Evolutionary conservation across 2,329 filamentous ascomycete species (phyloP).

Genomic region (Pseudocercospora cruenta): DNA sequence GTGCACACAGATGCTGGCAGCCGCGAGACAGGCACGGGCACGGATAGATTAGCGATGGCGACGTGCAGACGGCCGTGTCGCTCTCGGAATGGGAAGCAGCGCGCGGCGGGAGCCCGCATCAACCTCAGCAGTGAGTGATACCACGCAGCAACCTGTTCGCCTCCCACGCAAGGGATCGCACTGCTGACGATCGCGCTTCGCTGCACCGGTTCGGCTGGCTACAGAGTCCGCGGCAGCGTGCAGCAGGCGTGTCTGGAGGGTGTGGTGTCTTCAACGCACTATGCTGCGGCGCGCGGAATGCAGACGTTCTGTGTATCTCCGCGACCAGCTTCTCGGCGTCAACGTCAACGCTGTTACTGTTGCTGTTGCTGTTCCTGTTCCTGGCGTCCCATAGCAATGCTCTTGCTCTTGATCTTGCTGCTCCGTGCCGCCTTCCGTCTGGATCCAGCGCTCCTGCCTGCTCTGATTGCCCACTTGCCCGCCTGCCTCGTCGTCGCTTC

Average conservation of each 20-base stretch:
- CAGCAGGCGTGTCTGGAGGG: neutral
- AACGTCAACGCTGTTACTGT: neutral
- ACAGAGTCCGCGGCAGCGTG: conserved; percentile 1
- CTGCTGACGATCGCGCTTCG: conserved; percentile 9
- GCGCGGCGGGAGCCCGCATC: conserved; percentile 18
- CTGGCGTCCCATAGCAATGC: conserved; percentile 1
- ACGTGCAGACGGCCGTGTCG: conserved; percentile 19
- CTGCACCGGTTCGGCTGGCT: conserved; percentile 14
- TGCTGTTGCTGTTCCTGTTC: neutral
- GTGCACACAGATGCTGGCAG: conserved; percentile 25
- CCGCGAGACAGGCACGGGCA: conserved; percentile 21
- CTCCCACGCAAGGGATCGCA: conserved; percentile 10
- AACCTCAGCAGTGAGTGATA: conserved; percentile 11
- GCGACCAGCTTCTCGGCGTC: conserved; percentile 10
- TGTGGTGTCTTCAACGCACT: neutral
- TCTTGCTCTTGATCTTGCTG: neutral
- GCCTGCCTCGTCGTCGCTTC: neutral
- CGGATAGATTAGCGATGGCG: conserved; percentile 28
- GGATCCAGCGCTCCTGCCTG: neutral
- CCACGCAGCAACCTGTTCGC: conserved; percentile 8
- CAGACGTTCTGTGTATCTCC: conserved; percentile 11
- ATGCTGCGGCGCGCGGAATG: conserved; percentile 3
- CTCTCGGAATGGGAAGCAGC: conserved; percentile 11
- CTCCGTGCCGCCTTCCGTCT: neutral
- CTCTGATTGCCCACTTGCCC: neutral